Evolutionary conservation across 2,329 filamentous ascomycete species (phyloP).

Genomic region (Claviceps purpurea): DNA sequence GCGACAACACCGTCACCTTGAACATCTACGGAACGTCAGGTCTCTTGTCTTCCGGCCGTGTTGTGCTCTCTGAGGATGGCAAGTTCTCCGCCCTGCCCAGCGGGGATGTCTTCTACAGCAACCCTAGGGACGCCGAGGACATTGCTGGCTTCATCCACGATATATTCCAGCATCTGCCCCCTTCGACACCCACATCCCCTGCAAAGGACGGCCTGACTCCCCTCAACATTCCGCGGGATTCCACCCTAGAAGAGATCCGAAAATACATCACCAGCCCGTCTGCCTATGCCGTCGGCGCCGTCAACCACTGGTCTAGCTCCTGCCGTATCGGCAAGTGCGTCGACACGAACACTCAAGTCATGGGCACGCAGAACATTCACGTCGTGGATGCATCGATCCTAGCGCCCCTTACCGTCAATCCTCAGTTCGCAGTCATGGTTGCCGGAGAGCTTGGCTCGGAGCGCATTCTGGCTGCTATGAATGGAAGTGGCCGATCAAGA

Average conservation of each 20-base stretch:
- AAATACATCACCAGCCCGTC: slow-evolving; percentile 35
- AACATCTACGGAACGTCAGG: slow-evolving; percentile 46
- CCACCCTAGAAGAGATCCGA: slow-evolving; percentile 32
- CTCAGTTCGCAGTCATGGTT: slow-evolving; percentile 41
- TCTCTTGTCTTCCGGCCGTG: slow-evolving; percentile 32
- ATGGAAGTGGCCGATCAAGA: background rate
- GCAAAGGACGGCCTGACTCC: slow-evolving; percentile 28
- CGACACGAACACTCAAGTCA: slow-evolving; percentile 30
- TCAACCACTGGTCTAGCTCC: slow-evolving; percentile 40
- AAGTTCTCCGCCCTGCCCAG: slow-evolving; percentile 29
- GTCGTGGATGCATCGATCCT: slow-evolving; percentile 38
- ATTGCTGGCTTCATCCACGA: slow-evolving; percentile 36
- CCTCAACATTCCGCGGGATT: slow-evolving; percentile 31
- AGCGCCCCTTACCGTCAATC: slow-evolving; percentile 37
- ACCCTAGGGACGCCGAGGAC: slow-evolving; percentile 32
- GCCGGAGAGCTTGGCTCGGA: slow-evolving; percentile 38
- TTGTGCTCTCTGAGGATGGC: slow-evolving; percentile 25
- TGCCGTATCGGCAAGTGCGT: slow-evolving; percentile 38
- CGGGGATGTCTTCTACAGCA: slow-evolving; percentile 30
- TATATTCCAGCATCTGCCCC: slow-evolving; percentile 30
- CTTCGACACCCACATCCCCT: slow-evolving; percentile 9
- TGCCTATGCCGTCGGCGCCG: slow-evolving; percentile 32
- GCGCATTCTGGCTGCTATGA: slow-evolving; percentile 20
- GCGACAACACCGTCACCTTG: slow-evolving; percentile 35
- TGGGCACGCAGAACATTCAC: slow-evolving; percentile 35